Conservation (phyloP, 2,329 filamentous ascomycete genomes). For the Fusarium poae region DNA sequence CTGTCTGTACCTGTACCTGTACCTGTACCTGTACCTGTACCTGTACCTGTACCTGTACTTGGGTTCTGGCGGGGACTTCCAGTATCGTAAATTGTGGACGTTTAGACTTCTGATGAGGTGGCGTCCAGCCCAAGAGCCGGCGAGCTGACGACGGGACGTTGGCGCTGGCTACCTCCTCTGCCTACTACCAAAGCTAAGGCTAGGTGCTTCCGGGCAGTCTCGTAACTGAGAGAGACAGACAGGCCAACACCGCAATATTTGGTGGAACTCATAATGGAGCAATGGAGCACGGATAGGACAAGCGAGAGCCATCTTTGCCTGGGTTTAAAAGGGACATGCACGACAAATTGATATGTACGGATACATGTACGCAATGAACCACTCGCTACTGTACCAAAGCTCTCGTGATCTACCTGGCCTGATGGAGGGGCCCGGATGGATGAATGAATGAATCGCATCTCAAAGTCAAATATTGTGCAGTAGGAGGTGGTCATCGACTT, state of each 20-base stretch:
- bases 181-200: background rate
- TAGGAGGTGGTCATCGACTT: conserved; percentile 41
- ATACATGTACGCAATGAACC: background rate
- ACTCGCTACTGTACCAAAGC: conserved; percentile 1
- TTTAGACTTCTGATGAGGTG: conserved; percentile 36
- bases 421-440: conserved; percentile 6
- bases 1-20: conserved; percentile 17
- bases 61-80: conserved; percentile 17
- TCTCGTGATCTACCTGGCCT: conserved; percentile 14
- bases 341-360: conserved; percentile 12
- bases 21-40: conserved; percentile 17
- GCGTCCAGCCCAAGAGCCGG: conserved; percentile 37
- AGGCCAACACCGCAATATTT: conserved; percentile 30
- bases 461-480: conserved; percentile 18
- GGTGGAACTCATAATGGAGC: conserved; percentile 27
- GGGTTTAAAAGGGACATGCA: background rate
- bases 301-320: conserved; percentile 1
- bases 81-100: conserved; percentile 13
- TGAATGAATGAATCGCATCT: conserved; percentile 24
- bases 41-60: conserved; percentile 23
- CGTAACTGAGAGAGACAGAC: conserved; percentile 35
- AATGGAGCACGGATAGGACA: conserved; percentile 15
- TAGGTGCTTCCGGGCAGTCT: conserved; percentile 33
- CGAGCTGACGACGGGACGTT: conserved; percentile 15
- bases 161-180: conserved; percentile 15